Base-by-base conservation (phyloP, 1,284 basidiomycete genomes). In the Heterobasidion parviporum region DNA sequence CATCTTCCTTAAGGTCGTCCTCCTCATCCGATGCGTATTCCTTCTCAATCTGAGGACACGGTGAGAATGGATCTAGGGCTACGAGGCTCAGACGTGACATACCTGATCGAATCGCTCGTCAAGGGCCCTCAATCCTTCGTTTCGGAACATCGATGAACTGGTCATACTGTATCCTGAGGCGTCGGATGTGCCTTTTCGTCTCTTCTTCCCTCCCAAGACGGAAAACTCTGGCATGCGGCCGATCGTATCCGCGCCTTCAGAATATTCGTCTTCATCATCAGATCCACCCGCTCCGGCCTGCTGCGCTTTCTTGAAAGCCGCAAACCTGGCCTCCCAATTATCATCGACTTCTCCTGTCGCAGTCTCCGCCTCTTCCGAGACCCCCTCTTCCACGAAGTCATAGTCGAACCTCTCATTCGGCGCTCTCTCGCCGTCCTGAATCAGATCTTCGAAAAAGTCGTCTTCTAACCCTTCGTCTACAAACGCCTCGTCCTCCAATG, bases 111-210 rank as follows among this genome's bases (percentile, higher is more conserved):
- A 99, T 10, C 86, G 83, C 63, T 97, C 93, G 66, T 99, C 97
- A 33, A 99, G 78, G 6, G 86, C 87, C 49, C 89, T 83, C 38
- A 99, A 73, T 0, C 92, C 87, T 63, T 94, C 85, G 64, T 94
- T 99, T 45, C 97, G 81, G 72, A 86, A 92, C 90, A 99, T 94
- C 26, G 93, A 93, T 3, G 93, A 95, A 63, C 92, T 94, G 66
- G 89, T 96, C 96, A 99, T 98, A 67, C 89, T 92, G 76, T 94
- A 95, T 10, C 92, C 92, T 18, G 92, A 92, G 2, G 90, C 92
- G 62, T 93, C 87, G 47, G 89, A 92, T 1, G 83, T 77, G 8
- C 84, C 84, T 66, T 87, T 90, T 63, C 89, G 77, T 62, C 86
- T 77, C 63, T 82, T 79, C 76, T 89, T 89, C 34, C 85, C 85